Percentiles rank a stretch among this genome's conserved stretches.
Evolutionary conservation across 1,284 basidiomycete species (phyloP).

Genomic region (Cryptococcus sp.): DNA sequence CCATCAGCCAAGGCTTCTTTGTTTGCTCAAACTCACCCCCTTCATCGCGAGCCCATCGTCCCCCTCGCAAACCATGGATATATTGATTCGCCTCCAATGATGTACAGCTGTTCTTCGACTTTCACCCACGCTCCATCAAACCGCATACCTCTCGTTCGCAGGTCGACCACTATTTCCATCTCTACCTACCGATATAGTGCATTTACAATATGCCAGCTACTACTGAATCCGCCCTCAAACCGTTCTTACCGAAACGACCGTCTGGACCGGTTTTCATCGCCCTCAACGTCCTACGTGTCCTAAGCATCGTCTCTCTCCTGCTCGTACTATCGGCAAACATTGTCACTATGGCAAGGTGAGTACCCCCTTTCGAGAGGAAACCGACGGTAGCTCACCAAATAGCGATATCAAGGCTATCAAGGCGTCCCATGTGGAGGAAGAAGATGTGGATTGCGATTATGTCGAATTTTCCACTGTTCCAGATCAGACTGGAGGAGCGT

Average conservation of each 20-base stretch:
- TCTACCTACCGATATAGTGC: neutral
- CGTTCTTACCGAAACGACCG: conserved; percentile 27
- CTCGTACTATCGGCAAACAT: conserved; percentile 69
- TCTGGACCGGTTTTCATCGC: conserved; percentile 58
- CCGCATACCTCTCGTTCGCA: too few relatives aligned
- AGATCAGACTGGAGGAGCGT: conserved; percentile 75
- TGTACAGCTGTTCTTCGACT: too few relatives aligned
- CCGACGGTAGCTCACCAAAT: neutral
- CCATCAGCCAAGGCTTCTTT: too few relatives aligned
- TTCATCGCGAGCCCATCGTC: too few relatives aligned
- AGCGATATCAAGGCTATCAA: conserved; percentile 63
- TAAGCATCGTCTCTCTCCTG: conserved; percentile 70
- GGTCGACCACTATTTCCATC: too few relatives aligned
- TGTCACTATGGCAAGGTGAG: conserved; percentile 63
- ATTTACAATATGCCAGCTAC: neutral
- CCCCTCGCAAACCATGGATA: too few relatives aligned
- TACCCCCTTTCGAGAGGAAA: neutral
- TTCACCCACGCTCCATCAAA: too few relatives aligned
- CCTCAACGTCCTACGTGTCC: conserved; percentile 66
- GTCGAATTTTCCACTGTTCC: conserved; percentile 67
- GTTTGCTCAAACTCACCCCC: too few relatives aligned
- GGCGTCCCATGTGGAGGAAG: conserved; percentile 5
- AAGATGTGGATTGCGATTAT: conserved; percentile 58
- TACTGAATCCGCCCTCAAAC: conserved; percentile 17
- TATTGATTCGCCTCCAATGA: too few relatives aligned